Evolutionary conservation across 768 basidiomycete genomes (phyloP), one percentile per base, ranked within the genome.

Genomic region (Clavaria fumosa): DNA sequence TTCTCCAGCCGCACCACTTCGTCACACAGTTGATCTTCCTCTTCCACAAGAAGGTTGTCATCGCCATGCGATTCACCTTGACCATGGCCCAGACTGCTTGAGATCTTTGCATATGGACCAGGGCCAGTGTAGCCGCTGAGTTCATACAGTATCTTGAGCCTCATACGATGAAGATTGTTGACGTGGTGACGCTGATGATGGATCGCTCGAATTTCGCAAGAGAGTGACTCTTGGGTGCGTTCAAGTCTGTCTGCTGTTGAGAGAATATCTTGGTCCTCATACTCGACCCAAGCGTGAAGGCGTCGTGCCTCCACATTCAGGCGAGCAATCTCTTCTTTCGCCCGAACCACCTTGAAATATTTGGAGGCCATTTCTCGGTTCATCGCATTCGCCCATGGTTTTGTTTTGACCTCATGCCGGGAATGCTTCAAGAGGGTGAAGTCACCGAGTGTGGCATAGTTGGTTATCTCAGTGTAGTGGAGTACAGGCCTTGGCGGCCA

Each of bases 381-480:
- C n/a, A n/a, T n/a, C n/a, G n/a, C n/a, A n/a, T n/a, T 31, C n/a
- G 30, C n/a, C 30, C 30, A 31, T 17, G 17, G 30, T 17, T 31
- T 31, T n/a, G n/a, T 31, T 17, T n/a, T 31, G 30, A 31, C 30
- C 5, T 31, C 7, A 17, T 31, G 30, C n/a, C 3, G 7, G 17
- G 30, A 31, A 17, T 31, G 30, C 30, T 31, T 31, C 17, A 31
- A 31, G 30, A 31, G 30, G n/a, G n/a, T 17, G 17, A 31, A 31
- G n/a, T 3, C 30, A 17, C 30, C 30, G 17, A 31, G 30, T 17
- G n/a, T n/a, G n/a, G n/a, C 30, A 31, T 31, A 31, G 5, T 5
- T 7, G 7, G 30, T 17, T n/a, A 31, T 17, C n/a, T 31, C 30
- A 17, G 30, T 17, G 17, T 31, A 17, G 30, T n/a, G n/a, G n/a